These are phyloP conservation scores for Spiraea crenata DNA, from an alignment of 331 rosid species.

Conservation along the genomic window DNA sequence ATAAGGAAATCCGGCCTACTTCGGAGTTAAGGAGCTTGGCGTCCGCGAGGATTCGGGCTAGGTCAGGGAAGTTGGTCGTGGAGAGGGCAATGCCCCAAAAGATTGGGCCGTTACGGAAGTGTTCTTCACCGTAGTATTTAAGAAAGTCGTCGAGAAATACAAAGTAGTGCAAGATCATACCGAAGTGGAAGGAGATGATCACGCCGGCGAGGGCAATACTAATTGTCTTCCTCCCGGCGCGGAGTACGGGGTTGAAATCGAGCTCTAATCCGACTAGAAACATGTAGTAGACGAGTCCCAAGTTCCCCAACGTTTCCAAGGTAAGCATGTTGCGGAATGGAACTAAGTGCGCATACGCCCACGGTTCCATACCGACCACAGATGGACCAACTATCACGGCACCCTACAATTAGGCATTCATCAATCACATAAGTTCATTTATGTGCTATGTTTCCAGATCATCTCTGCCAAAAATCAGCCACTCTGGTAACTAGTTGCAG, in stretches of 20 bases:
- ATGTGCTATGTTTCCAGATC: too few relatives aligned
- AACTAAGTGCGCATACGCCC: not conserved
- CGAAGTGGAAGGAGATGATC: slow-evolving; percentile 30
- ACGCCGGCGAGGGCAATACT: slow-evolving; percentile 28
- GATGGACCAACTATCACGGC: slow-evolving; percentile 44
- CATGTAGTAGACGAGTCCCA: slow-evolving; percentile 44
- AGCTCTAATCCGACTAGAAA: slow-evolving; percentile 56
- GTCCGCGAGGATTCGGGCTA: slow-evolving; percentile 36
- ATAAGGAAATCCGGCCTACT: slow-evolving; percentile 49
- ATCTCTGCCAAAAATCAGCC: too few relatives aligned
- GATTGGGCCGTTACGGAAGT: not conserved
- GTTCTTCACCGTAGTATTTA: not conserved
- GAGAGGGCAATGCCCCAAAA: slow-evolving; percentile 29
- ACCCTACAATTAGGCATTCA: not conserved
- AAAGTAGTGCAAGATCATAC: slow-evolving; percentile 35
- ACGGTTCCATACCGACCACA: not conserved
- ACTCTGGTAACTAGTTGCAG: too few relatives aligned
- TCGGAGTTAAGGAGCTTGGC: slow-evolving; percentile 58
- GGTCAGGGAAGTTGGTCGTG: slow-evolving; percentile 24
- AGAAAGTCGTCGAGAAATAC: not conserved
- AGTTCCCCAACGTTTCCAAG: slow-evolving; percentile 40
- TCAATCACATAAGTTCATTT: too few relatives aligned
- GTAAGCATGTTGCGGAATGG: slow-evolving; percentile 24
- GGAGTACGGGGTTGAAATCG: slow-evolving; percentile 36
- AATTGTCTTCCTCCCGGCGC: slow-evolving; percentile 35